Evolutionary conservation across 371 early-diverging fungal genomes (phyloP), one percentile per base, ranked within the genome.

Genomic region (Saksenaea oblongispora): DNA sequence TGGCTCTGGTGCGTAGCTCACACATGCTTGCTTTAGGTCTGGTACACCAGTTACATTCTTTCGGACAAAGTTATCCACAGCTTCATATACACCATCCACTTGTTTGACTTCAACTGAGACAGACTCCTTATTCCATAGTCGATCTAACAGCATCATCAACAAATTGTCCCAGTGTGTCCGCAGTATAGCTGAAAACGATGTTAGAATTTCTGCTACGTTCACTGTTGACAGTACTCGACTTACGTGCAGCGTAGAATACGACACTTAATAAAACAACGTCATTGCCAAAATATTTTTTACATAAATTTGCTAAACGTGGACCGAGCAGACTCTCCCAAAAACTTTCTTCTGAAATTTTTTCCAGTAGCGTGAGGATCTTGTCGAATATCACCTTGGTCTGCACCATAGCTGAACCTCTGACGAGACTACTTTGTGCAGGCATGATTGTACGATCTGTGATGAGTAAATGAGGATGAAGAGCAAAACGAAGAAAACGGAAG

Each of bases 201-300:
- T 59, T 36, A 53, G 51, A 53, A 4, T 3, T 56, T 42, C 24
- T 34, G 58, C 56, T 34, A 8, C 54, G 55, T n/a, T 26, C 10
- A 35, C 55, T 14, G 27, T 56, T n/a, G n/a, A 1, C 5, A 13
- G 5, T 15, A 14, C 26, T 22, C 3, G 10, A 22, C 72, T 59
- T 70, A 76, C 77, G 69, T 24, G 69, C 59, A 37, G 72, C 54
- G 47, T 76, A 76, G 41, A 71, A 66, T 4, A 71, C 63, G 5
- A 72, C 13, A 58, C 72, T 67, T n/a, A 73, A 60, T 2, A 74
- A 54, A 7, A 76, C 77, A 47, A 76, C 64, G 59, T 76, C 76
- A 34, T 73, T 76, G 34, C 76, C 76, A 57, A 76, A 76, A 34
- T 76, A 76, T n/a, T 72, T 72, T 58, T 76, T 73, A 3, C 56